These are phyloP conservation scores for Dovyalis caffra DNA, from an alignment of 345 rosid species.

Conservation along the genomic window DNA sequence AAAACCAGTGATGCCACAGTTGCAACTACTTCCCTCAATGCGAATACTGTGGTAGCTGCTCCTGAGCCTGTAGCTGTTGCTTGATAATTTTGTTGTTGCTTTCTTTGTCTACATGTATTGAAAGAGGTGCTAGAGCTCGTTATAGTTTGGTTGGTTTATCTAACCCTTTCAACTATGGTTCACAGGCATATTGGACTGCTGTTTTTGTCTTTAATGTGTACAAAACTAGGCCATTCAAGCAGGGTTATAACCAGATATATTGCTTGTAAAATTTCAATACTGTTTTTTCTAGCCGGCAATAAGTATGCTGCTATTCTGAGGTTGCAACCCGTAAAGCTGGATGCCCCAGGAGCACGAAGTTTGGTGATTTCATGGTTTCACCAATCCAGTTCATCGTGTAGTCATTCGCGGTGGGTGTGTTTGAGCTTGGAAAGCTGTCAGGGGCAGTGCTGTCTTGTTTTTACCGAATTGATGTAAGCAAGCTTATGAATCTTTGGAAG, in stretches of 20 bases:
- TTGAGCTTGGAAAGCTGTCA: not conserved
- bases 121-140: constrained; percentile 3
- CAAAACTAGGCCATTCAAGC: constrained; percentile 6
- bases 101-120: constrained; percentile 2
- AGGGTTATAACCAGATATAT: not conserved
- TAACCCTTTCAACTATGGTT: not conserved
- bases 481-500: not conserved
- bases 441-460: not conserved
- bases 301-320: not conserved
- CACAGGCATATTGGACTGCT: not conserved
- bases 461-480: not conserved
- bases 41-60: constrained; percentile 24
- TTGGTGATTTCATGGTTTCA: not conserved
- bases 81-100: constrained; percentile 22
- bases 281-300: not conserved
- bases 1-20: constrained; percentile 20
- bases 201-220: not conserved
- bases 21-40: constrained; percentile 13
- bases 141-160: not conserved
- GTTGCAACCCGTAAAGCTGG: not conserved
- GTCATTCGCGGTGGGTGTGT: not conserved
- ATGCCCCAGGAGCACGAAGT: not conserved
- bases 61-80: constrained; percentile 51
- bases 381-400: not conserved
- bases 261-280: not conserved